phyloP scores from a whole-genome alignment of 306 rosid genomes.

The Castanopsis chinensis region DNA sequence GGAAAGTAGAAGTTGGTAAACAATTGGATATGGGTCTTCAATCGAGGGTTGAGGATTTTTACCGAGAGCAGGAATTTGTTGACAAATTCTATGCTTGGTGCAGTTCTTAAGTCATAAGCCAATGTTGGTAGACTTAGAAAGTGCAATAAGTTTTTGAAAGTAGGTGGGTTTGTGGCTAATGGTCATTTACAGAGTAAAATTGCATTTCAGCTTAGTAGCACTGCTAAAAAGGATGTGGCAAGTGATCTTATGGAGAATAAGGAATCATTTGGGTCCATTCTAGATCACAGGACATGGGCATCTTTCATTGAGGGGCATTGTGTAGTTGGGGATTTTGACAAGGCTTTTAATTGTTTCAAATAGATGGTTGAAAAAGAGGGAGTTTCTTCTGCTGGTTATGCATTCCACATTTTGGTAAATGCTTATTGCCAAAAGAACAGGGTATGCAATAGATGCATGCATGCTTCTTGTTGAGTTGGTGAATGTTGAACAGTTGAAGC shows the following conservation, averaged over 20 bases:
- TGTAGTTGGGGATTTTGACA: slow-evolving; percentile 52
- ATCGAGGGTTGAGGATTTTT: slow-evolving; percentile 48
- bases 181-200: slow-evolving; percentile 39
- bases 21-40: slow-evolving; percentile 55
- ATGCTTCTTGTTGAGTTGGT: slow-evolving; percentile 46
- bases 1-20: slow-evolving; percentile 46
- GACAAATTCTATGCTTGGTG: slow-evolving; percentile 46
- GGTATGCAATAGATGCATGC: slow-evolving; percentile 58
- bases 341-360: slow-evolving; percentile 52
- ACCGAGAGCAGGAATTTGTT: slow-evolving; percentile 46
- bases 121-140: slow-evolving; percentile 55
- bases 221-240: slow-evolving; percentile 55
- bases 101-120: slow-evolving; percentile 55
- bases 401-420: slow-evolving; percentile 48
- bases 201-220: slow-evolving; percentile 45
- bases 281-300: slow-evolving; percentile 48
- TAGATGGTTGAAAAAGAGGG: slow-evolving; percentile 64
- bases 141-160: slow-evolving; percentile 63
- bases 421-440: slow-evolving; percentile 55
- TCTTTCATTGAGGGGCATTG: slow-evolving; percentile 61
- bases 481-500: slow-evolving; percentile 44
- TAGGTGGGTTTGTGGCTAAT: slow-evolving; percentile 48
- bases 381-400: slow-evolving; percentile 28
- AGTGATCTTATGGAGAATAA: slow-evolving; percentile 41
- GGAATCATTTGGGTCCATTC: slow-evolving; percentile 41